Conservation (phyloP, 2,329 filamentous ascomycete species). For the Tolypocladium inflatum region DNA sequence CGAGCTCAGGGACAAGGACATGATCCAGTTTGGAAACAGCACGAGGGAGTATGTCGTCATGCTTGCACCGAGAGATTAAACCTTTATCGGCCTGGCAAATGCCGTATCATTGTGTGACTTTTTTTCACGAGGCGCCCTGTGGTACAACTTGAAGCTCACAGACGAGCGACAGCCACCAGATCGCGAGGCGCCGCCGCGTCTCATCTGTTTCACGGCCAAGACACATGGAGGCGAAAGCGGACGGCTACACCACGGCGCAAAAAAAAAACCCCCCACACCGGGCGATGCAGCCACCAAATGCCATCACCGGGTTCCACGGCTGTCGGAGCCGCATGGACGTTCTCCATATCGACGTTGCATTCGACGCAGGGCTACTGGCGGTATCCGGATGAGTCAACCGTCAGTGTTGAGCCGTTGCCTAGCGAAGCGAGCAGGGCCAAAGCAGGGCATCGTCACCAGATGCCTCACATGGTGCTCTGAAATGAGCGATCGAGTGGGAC, state of each 20-base stretch:
- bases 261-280: not conserved
- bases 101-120: not conserved
- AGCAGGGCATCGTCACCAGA: not conserved
- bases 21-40: slow-evolving; percentile 80
- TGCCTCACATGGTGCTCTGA: not conserved
- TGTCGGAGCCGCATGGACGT: not conserved
- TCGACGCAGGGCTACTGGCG: slow-evolving; percentile 1
- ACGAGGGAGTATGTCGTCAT: slow-evolving; percentile 94
- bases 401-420: not conserved
- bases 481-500: slow-evolving; percentile 1
- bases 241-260: not conserved
- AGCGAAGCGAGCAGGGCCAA: not conserved
- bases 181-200: not conserved
- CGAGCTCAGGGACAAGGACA: slow-evolving; percentile 80
- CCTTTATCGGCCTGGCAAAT: not conserved
- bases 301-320: not conserved
- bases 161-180: not conserved
- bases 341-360: slow-evolving; percentile 1
- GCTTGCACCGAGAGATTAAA: slow-evolving; percentile 48
- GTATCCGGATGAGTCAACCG: not conserved
- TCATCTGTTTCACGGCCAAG: not conserved
- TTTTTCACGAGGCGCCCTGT: not conserved
- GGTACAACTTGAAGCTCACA: not conserved
- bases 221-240: not conserved
- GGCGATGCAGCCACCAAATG: not conserved